Evolutionary conservation across 2,329 filamentous ascomycete species (phyloP).

Genomic region (Geosmithia morbida): DNA sequence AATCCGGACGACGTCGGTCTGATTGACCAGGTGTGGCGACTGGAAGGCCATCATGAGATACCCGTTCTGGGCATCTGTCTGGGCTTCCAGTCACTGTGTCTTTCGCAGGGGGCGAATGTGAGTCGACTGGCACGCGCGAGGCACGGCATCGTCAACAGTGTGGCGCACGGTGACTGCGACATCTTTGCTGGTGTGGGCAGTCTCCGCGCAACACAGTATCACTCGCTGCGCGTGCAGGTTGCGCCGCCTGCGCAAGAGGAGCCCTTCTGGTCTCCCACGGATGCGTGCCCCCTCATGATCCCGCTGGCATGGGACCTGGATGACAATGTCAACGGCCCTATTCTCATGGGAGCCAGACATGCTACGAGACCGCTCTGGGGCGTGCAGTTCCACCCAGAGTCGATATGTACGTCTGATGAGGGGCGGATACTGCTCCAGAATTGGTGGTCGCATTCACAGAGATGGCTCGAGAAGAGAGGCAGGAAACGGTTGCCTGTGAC

Average conservation of each 20-base stretch:
- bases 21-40: constrained; percentile 61
- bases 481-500: neutral
- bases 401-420: constrained; percentile 61
- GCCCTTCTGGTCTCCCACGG: constrained; percentile 4
- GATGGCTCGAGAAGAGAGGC: constrained; percentile 25
- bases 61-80: constrained; percentile 83
- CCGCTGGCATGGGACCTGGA: constrained; percentile 44
- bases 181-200: constrained; percentile 49
- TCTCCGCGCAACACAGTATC: constrained; percentile 64
- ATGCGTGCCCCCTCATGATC: constrained; percentile 26
- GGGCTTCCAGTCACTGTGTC: constrained; percentile 71
- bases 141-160: constrained; percentile 65
- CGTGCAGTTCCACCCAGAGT: constrained; percentile 85
- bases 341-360: constrained; percentile 70
- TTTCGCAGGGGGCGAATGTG: constrained; percentile 52
- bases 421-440: constrained; percentile 52
- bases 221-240: constrained; percentile 33
- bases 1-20: constrained; percentile 66
- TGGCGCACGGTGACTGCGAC: constrained; percentile 45
- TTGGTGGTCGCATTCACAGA: constrained; percentile 56
- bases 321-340: constrained; percentile 25
- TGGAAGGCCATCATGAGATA: constrained; percentile 42
- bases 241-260: neutral
- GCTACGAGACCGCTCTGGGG: constrained; percentile 62
- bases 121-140: constrained; percentile 55